Evolutionary conservation across 495 filamentous ascomycete genomes (phyloP).

Genomic region (Geopyxis carbonaria): DNA sequence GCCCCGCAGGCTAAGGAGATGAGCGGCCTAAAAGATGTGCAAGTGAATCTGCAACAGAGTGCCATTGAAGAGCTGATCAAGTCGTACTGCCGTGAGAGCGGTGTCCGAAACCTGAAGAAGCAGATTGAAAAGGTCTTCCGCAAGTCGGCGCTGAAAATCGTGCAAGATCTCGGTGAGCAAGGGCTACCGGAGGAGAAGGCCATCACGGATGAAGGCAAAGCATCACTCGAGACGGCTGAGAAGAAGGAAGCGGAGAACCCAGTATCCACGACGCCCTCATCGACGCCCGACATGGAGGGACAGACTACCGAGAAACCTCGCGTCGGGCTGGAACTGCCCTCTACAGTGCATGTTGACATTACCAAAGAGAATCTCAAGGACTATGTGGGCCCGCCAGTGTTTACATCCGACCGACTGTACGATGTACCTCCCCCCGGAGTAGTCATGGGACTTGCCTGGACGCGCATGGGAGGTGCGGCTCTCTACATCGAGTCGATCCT

Average conservation of each 20-base stretch:
- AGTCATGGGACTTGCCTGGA: constrained; percentile 97
- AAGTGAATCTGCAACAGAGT: constrained; percentile 63
- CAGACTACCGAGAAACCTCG: constrained; percentile 62
- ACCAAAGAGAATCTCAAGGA: constrained; percentile 84
- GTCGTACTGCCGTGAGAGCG: constrained; percentile 91
- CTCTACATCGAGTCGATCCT: constrained; percentile 96
- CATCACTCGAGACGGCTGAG: constrained; percentile 51
- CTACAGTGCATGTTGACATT: constrained; percentile 72
- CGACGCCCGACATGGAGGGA: constrained; percentile 43
- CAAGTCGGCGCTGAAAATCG: constrained; percentile 92
- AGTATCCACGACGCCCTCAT: constrained; percentile 25
- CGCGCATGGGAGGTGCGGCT: constrained; percentile 89
- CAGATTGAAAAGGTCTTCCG: constrained; percentile 99
- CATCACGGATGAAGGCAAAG: constrained; percentile 75
- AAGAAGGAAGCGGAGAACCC: constrained; percentile 30
- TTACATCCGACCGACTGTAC: constrained; percentile 89
- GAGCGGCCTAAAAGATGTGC: constrained; percentile 75
- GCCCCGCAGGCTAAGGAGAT: constrained; percentile 80
- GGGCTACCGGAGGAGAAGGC: constrained; percentile 65
- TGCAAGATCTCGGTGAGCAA: constrained; percentile 83
- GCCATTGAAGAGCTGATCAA: constrained; percentile 96
- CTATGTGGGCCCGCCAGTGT: constrained; percentile 90
- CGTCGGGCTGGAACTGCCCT: constrained; percentile 67
- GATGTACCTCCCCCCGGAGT: constrained; percentile 92
- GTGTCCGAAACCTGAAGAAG: constrained; percentile 96